Conservation (phyloP, 2,329 filamentous ascomycete species). For the Venturia effusa region DNA sequence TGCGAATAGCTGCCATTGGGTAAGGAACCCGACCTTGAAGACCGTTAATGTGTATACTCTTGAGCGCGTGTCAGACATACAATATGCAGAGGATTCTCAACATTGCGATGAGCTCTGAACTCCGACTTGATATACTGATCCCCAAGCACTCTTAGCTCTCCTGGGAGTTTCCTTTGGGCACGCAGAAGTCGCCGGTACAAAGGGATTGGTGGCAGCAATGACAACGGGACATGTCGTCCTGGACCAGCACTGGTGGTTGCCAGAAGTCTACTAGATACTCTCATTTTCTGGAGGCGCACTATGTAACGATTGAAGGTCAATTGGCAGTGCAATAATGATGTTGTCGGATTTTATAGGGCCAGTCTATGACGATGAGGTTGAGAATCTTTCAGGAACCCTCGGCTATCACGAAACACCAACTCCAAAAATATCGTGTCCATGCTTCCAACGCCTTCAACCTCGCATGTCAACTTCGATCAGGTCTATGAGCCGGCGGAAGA, state of each 20-base stretch:
- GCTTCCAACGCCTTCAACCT: slow-evolving; percentile 89
- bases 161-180: slow-evolving; percentile 66
- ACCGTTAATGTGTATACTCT: neutral
- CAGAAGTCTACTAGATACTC: slow-evolving; percentile 19
- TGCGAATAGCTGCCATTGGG: slow-evolving; percentile 92
- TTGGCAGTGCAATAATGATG: neutral
- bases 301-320: neutral
- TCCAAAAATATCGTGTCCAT: slow-evolving; percentile 35
- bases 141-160: slow-evolving; percentile 68
- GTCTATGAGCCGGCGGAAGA: slow-evolving; percentile 96
- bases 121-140: slow-evolving; percentile 91
- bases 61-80: slow-evolving; percentile 39
- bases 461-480: slow-evolving; percentile 76
- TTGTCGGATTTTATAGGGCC: neutral
- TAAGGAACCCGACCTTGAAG: slow-evolving; percentile 81
- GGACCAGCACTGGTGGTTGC: slow-evolving; percentile 22
- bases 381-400: neutral
- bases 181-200: slow-evolving; percentile 82
- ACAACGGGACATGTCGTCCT: slow-evolving; percentile 37
- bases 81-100: slow-evolving; percentile 88
- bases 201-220: slow-evolving; percentile 75
- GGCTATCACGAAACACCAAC: neutral
- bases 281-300: slow-evolving; percentile 19
- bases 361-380: slow-evolving; percentile 7
- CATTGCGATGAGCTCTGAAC: slow-evolving; percentile 70